Percentiles rank a stretch among this genome's conserved stretches.
Conservation (phyloP, 23 red algal genomes). For the Gracilaria gracilis region DNA sequence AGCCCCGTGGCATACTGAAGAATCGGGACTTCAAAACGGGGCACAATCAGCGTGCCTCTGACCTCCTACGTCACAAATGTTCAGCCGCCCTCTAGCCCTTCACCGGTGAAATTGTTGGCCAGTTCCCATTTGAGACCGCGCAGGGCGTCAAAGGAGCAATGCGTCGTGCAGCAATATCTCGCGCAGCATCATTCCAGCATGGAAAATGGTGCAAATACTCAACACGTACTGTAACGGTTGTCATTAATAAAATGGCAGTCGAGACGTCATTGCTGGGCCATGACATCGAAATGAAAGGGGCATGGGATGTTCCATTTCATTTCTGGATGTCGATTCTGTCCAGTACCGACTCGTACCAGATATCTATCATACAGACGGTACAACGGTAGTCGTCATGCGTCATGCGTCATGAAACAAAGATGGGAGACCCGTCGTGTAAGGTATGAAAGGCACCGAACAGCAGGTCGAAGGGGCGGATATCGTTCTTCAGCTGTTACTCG, state of each 20-base stretch:
- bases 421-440: no score
- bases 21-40: conserved; percentile 1
- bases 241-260: neutral
- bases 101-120: neutral
- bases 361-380: no score
- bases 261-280: neutral
- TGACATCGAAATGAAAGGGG: neutral
- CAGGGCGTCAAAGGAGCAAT: neutral
- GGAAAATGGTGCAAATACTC: conserved; percentile 13
- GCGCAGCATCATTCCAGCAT: conserved; percentile 11
- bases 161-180: neutral
- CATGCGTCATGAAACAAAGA: no score
- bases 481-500: no score
- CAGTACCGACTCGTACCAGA: no score
- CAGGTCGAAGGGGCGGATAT: no score
- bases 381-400: no score
- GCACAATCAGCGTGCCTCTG: neutral
- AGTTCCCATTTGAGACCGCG: neutral
- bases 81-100: conserved; percentile 12
- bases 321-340: neutral
- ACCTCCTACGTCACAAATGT: neutral
- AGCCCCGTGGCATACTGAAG: conserved; percentile 32
- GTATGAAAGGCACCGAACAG: no score
- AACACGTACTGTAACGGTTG: neutral
- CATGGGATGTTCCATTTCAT: neutral